These are phyloP conservation scores for Danielia reshetovae DNA, from an alignment of 805 yeast species.

Conservation along the genomic window DNA sequence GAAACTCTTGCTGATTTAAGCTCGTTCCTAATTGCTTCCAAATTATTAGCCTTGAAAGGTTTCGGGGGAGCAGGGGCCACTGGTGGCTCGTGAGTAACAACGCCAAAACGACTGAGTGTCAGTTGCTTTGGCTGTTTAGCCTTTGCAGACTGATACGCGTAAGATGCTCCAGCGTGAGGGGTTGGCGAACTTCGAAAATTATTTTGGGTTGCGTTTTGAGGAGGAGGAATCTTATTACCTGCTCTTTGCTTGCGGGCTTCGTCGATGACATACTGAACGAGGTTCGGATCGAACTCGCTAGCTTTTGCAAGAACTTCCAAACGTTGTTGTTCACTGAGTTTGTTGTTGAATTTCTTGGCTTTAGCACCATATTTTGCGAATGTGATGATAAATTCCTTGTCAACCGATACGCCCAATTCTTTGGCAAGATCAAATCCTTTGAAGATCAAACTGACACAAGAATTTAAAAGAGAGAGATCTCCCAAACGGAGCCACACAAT, in stretches of 20 bases:
- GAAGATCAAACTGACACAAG: conserved; percentile 70
- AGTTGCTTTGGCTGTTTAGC: conserved; percentile 28
- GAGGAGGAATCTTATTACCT: conserved; percentile 10
- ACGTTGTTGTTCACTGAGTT: conserved; percentile 63
- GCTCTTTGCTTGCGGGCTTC: conserved; percentile 28
- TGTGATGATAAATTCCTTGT: conserved; percentile 48
- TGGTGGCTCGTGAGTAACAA: conserved; percentile 26
- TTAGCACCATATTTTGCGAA: conserved; percentile 63
- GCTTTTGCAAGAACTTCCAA: conserved; percentile 61
- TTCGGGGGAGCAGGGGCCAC: conserved; percentile 35
- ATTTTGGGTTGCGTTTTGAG: conserved; percentile 1
- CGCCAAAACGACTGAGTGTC: conserved; percentile 34
- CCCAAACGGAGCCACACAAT: conserved; percentile 80
- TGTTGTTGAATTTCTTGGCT: conserved; percentile 66
- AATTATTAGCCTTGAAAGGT: conserved; percentile 25
- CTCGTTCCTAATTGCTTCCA: conserved; percentile 33
- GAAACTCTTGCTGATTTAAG: conserved; percentile 21
- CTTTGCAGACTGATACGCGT: conserved; percentile 20
- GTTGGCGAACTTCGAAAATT: conserved; percentile 1
- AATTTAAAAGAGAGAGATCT: conserved; percentile 65
- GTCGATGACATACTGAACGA: conserved; percentile 49
- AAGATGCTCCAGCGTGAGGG: conserved; percentile 10
- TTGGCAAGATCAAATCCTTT: conserved; percentile 62
- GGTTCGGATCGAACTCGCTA: conserved; percentile 45
- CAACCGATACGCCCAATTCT: conserved; percentile 49